phyloP scores from a whole-genome alignment of 1,284 basidiomycete species.

The Veloboletus limbatus region DNA sequence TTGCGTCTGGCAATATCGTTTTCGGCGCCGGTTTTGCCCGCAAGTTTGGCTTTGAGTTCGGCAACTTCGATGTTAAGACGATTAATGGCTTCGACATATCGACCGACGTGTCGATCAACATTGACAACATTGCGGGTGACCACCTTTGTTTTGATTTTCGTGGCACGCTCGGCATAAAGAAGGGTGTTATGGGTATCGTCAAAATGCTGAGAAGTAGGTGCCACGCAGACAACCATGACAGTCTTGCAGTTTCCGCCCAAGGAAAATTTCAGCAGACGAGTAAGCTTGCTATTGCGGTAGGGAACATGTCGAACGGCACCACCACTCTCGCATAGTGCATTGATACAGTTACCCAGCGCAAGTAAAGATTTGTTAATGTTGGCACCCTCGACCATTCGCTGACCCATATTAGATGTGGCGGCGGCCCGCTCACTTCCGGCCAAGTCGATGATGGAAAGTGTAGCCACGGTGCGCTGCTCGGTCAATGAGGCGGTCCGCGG shows the following conservation, averaged over 20 bases:
- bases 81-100: conserved; percentile 93
- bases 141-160: conserved; percentile 95
- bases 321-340: conserved; percentile 89
- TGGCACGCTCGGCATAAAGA: conserved; percentile 92
- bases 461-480: conserved; percentile 80
- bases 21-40: conserved; percentile 63
- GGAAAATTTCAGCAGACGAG: conserved; percentile 92
- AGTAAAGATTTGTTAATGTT: conserved; percentile 98
- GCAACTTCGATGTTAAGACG: conserved; percentile 79
- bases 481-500: conserved; percentile 79
- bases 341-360: conserved; percentile 94
- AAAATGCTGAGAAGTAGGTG: conserved; percentile 91
- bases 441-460: conserved; percentile 93
- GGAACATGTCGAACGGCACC: conserved; percentile 85
- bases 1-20: conserved; percentile 61
- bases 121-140: conserved; percentile 91
- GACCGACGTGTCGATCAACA: conserved; percentile 88
- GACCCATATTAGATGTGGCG: conserved; percentile 95
- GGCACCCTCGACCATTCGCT: conserved; percentile 94
- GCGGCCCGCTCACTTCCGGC: conserved; percentile 95
- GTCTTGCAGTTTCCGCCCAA: conserved; percentile 97
- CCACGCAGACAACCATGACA: conserved; percentile 96
- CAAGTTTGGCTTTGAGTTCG: conserved; percentile 83
- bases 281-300: conserved; percentile 96
- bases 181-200: conserved; percentile 98